Conservation (phyloP, 495 filamentous ascomycete species). For the Thermochaetoides thermophila region DNA sequence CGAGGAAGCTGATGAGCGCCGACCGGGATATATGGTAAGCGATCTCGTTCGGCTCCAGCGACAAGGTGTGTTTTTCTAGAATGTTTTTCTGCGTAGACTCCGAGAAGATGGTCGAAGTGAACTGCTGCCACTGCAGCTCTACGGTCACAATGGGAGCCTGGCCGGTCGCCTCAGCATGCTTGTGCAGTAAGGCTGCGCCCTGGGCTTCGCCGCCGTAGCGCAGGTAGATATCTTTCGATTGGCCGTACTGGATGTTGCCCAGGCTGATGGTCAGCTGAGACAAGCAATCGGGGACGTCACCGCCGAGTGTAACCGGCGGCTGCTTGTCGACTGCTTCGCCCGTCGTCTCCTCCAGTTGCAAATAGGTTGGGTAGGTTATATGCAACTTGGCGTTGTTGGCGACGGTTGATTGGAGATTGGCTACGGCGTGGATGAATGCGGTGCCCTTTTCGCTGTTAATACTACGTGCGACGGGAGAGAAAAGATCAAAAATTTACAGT, state of each 20-base stretch:
- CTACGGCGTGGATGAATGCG: slow-evolving; percentile 32
- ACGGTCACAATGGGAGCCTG: slow-evolving; percentile 11
- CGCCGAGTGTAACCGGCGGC: slow-evolving; percentile 6
- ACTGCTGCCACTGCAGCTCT: slow-evolving; percentile 18
- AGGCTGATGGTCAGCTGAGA: slow-evolving; percentile 20
- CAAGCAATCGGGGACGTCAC: neutral
- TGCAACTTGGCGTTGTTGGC: slow-evolving; percentile 21
- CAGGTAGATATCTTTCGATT: slow-evolving; percentile 32
- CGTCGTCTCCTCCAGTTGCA: slow-evolving; percentile 19
- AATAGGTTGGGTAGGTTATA: slow-evolving; percentile 17
- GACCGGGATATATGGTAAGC: slow-evolving; percentile 33
- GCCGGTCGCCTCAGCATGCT: slow-evolving; percentile 4
- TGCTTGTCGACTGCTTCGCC: slow-evolving; percentile 20
- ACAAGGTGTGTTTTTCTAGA: neutral
- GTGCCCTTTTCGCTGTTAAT: slow-evolving; percentile 19
- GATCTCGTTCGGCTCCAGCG: slow-evolving; percentile 11
- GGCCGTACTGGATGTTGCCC: slow-evolving; percentile 31
- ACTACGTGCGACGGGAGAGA: neutral
- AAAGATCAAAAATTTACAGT: too few relatives aligned
- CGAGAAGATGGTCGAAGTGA: slow-evolving; percentile 1
- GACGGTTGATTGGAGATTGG: slow-evolving; percentile 32
- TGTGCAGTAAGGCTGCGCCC: too few relatives aligned
- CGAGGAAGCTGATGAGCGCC: slow-evolving; percentile 23
- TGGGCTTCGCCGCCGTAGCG: slow-evolving; percentile 3
- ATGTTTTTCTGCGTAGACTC: slow-evolving; percentile 1